Base-by-base conservation (phyloP, 306 rosid species). In the Astragalus glycyphyllos region DNA sequence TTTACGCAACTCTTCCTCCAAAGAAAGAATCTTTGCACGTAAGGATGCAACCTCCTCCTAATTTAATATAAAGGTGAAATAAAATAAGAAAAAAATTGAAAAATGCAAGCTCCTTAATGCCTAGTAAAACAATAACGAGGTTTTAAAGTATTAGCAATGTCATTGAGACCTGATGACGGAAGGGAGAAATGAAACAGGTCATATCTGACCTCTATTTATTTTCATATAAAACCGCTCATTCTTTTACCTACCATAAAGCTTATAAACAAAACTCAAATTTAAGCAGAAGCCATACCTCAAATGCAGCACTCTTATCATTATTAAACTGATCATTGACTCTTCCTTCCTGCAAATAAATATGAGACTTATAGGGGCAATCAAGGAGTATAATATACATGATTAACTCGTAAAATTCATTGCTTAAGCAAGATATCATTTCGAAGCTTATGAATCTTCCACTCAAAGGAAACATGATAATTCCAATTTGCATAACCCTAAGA, bases 1-100 rank as follows among this genome's bases (percentile, higher is more conserved):
- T 82, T 87, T 95, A 59, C 81, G 86, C 65, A 87, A 76, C 54
- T 95, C 97, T 82, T 91, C 97, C 85, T 91, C 99, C 72, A 91
- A 76, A 1, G 74, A 73, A 73, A 84, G 83, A 76, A 91, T 86
- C 79, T 86, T 91, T 59, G 86, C 85, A 40, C 79, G 85, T 73
- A 91, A 84, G 50, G 93, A 82, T 17, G 84, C 79, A 76, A 85
- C 72, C 75, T 89, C 99, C 78, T 86, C 97, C 96, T 94, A 83
- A 65, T 82, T 73, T 45, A 68, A 77, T 75, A 83, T 44, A 44
- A 65, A 34, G 60, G 63, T 38, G 50, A 80, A 44, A 77, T 6
- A 20, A 64, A 46, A 40, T 55, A 8, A 32, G 58, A 31, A 48
- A 78, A 42, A 44, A 17, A 10, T 6, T 37, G 29, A 32, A 66